These are phyloP conservation scores for Psilocybe cubensis DNA, from an alignment of 768 basidiomycete species.

Conservation along the genomic window DNA sequence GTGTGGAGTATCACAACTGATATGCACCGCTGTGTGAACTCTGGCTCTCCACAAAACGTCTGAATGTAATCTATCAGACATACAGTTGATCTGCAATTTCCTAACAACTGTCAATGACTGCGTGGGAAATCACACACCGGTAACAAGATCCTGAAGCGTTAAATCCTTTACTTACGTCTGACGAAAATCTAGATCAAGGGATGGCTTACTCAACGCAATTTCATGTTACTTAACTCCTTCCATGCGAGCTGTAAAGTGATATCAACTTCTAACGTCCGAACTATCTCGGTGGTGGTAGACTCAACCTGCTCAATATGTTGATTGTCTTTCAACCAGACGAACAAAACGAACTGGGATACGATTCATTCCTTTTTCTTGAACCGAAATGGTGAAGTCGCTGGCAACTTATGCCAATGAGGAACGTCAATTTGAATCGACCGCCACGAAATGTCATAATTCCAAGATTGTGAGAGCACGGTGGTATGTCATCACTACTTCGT, in stretches of 20 bases:
- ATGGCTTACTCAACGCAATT: too few species aligned
- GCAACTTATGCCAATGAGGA: background rate
- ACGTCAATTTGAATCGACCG: background rate
- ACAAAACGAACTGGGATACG: too few species aligned
- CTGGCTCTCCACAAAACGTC: too few species aligned
- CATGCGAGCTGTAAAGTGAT: too few species aligned
- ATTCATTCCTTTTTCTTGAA: background rate
- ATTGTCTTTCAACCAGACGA: too few species aligned
- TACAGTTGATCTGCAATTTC: background rate
- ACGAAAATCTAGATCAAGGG: too few species aligned
- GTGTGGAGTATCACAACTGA: background rate
- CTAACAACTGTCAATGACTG: background rate
- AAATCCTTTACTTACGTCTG: background rate
- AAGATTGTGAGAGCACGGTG: background rate
- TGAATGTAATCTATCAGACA: background rate
- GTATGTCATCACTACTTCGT: background rate
- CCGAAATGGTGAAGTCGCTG: background rate
- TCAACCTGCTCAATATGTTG: too few species aligned
- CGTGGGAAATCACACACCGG: background rate
- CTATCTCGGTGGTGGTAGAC: too few species aligned
- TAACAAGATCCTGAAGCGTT: background rate
- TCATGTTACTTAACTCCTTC: too few species aligned
- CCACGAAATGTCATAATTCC: too few species aligned
- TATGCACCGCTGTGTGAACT: background rate
- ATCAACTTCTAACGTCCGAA: too few species aligned